phyloP scores from a whole-genome alignment of 371 early-diverging fungal species.

The Mortierella sp. region DNA sequence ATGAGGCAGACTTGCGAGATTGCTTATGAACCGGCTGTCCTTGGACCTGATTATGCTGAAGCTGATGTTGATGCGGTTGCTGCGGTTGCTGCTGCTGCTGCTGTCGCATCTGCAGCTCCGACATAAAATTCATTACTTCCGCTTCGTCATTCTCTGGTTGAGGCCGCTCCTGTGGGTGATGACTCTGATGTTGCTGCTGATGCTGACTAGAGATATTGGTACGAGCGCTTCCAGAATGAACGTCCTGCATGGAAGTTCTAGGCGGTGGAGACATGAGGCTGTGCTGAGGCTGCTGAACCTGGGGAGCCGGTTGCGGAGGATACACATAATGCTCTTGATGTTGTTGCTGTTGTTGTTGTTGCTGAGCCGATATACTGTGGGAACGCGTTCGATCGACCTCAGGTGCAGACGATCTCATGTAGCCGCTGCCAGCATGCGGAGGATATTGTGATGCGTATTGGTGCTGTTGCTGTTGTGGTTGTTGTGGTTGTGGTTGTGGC shows the following conservation, averaged over 20 bases:
- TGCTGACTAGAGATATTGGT: slow-evolving; percentile 7
- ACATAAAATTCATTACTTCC: slow-evolving; percentile 50
- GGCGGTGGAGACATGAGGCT: slow-evolving; percentile 26
- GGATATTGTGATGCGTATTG: slow-evolving; percentile 35
- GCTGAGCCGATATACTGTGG: slow-evolving; percentile 19
- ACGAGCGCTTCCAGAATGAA: slow-evolving; percentile 23
- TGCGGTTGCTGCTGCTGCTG: slow-evolving; percentile 42
- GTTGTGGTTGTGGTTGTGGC: slow-evolving; percentile 31
- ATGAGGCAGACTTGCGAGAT: not conserved
- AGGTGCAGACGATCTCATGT: slow-evolving; percentile 21
- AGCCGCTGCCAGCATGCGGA: slow-evolving; percentile 20
- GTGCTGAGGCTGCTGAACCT: slow-evolving; percentile 23
- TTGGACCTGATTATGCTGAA: slow-evolving; percentile 8
- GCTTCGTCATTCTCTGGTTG: slow-evolving; percentile 46
- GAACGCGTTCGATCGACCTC: slow-evolving; percentile 30
- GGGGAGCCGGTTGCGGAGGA: slow-evolving; percentile 18
- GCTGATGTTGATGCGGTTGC: slow-evolving; percentile 16
- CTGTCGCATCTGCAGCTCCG: slow-evolving; percentile 41
- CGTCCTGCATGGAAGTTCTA: slow-evolving; percentile 31
- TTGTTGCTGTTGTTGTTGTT: slow-evolving; percentile 22
- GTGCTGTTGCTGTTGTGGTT: slow-evolving; percentile 20
- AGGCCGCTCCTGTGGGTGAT: slow-evolving; percentile 33
- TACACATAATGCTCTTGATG: slow-evolving; percentile 13
- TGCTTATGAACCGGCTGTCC: not conserved
- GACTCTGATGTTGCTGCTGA: slow-evolving; percentile 25